A percentile compares a stretch with the other conserved stretches of the same genome.
These are phyloP conservation scores for Pseudopyricularia cyperi DNA, from an alignment of 2,329 filamentous ascomycete genomes.

Conservation along the genomic window DNA sequence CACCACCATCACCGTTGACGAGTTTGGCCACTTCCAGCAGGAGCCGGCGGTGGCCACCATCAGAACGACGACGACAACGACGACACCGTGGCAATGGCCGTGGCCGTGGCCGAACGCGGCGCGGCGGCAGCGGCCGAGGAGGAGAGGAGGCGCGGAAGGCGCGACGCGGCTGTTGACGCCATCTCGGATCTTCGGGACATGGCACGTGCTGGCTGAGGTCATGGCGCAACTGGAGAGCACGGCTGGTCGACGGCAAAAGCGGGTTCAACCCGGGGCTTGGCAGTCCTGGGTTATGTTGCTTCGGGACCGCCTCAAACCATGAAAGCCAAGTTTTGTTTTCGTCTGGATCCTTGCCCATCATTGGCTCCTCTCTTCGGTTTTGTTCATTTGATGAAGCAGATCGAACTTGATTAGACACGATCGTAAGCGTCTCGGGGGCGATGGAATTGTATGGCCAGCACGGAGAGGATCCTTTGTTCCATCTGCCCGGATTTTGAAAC, in stretches of 20 bases:
- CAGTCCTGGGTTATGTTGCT: constrained; percentile 7
- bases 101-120: constrained; percentile 11
- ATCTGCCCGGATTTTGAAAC: background rate
- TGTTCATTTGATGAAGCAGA: too few species aligned
- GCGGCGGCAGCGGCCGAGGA: background rate
- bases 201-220: constrained; percentile 11
- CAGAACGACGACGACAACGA: too few species aligned
- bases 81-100: too few species aligned
- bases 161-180: constrained; percentile 2
- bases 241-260: constrained; percentile 9
- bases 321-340: constrained; percentile 5
- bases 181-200: constrained; percentile 11
- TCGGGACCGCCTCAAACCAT: constrained; percentile 9
- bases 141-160: background rate
- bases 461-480: constrained; percentile 8
- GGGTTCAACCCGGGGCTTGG: constrained; percentile 8
- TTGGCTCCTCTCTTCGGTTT: background rate
- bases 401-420: background rate
- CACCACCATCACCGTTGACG: constrained; percentile 6
- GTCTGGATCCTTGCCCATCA: background rate
- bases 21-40: constrained; percentile 11
- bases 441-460: constrained; percentile 11
- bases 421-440: constrained; percentile 5
- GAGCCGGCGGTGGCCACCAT: constrained; percentile 11
- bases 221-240: constrained; percentile 13